Conservation (phyloP, 2,329 filamentous ascomycete genomes). For the Aspergillus sojae region DNA sequence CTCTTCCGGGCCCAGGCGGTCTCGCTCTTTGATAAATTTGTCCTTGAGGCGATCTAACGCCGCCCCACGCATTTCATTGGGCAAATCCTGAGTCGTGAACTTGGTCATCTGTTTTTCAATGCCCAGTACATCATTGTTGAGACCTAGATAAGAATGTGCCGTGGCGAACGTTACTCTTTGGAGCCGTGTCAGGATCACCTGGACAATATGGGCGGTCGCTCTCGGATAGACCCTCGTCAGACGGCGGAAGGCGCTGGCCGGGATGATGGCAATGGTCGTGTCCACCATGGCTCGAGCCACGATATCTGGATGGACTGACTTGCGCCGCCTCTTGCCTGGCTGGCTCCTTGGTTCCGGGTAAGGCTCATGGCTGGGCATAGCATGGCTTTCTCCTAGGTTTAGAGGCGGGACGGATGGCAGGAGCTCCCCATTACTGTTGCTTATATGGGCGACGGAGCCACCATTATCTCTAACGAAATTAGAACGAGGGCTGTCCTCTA, state of each 20-base stretch:
- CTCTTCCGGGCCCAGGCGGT: conserved; percentile 79
- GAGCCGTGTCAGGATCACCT: conserved; percentile 92
- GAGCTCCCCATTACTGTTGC: conserved; percentile 31
- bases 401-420: conserved; percentile 73
- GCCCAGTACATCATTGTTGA: conserved; percentile 87
- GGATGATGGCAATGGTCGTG: conserved; percentile 97
- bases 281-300: conserved; percentile 95
- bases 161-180: conserved; percentile 94
- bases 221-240: conserved; percentile 93
- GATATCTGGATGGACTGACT: conserved; percentile 93
- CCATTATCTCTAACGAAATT: conserved; percentile 21
- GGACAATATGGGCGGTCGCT: conserved; percentile 94
- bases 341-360: conserved; percentile 22
- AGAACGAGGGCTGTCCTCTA: conserved; percentile 33
- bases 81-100: conserved; percentile 87
- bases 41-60: conserved; percentile 84
- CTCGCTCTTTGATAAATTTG: conserved; percentile 84
- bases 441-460: conserved; percentile 22
- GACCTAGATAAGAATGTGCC: conserved; percentile 88
- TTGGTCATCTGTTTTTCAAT: conserved; percentile 94
- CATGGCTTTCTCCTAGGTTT: conserved; percentile 61
- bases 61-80: conserved; percentile 83
- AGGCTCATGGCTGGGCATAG: conserved; percentile 31
- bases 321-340: conserved; percentile 44
- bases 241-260: conserved; percentile 90